Percentiles rank a stretch among this genome's conserved stretches.
Conservation (phyloP, 305 asterid species). For the Solanum hybrid region DNA sequence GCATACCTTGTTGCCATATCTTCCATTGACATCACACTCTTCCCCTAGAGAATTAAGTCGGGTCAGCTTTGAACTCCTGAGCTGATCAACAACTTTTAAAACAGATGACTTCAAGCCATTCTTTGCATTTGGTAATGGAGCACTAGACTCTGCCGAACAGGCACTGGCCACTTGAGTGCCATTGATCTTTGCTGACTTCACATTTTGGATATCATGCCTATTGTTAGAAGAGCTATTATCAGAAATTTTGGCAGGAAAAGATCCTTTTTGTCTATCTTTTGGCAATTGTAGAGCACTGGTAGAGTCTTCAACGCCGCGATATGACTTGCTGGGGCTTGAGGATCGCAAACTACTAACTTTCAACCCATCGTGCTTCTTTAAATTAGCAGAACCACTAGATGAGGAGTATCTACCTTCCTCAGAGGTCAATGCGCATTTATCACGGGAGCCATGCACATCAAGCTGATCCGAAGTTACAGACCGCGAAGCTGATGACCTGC, state of each 20-base stretch:
- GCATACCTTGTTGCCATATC: constrained; percentile 42
- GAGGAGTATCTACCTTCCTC: constrained; percentile 17
- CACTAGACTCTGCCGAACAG: constrained; percentile 20
- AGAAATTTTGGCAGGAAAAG: constrained; percentile 23
- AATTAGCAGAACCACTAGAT: constrained; percentile 13
- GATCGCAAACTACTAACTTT: constrained; percentile 20
- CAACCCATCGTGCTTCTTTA: constrained; percentile 6
- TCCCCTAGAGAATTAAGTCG: constrained; percentile 27
- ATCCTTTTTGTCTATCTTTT: constrained; percentile 21
- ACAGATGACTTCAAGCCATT: constrained; percentile 29
- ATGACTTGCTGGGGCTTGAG: constrained; percentile 14
- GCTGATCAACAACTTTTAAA: constrained; percentile 38
- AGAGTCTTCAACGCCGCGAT: constrained; percentile 13
- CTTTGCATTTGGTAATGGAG: constrained; percentile 15
- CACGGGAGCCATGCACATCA: constrained; percentile 8
- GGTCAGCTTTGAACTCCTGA: constrained; percentile 29
- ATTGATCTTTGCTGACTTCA: constrained; percentile 25
- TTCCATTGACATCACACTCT: constrained; percentile 27
- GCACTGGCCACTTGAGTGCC: constrained; percentile 13
- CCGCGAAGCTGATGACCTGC: constrained; percentile 16
- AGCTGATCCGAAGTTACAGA: constrained; percentile 12
- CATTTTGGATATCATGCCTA: constrained; percentile 22
- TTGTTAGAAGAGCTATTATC: constrained; percentile 20
- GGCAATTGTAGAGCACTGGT: constrained; percentile 16
- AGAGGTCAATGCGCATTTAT: constrained; percentile 6